Base-by-base conservation (phyloP, 768 basidiomycete species). In the Gloeophyllum trabeum region DNA sequence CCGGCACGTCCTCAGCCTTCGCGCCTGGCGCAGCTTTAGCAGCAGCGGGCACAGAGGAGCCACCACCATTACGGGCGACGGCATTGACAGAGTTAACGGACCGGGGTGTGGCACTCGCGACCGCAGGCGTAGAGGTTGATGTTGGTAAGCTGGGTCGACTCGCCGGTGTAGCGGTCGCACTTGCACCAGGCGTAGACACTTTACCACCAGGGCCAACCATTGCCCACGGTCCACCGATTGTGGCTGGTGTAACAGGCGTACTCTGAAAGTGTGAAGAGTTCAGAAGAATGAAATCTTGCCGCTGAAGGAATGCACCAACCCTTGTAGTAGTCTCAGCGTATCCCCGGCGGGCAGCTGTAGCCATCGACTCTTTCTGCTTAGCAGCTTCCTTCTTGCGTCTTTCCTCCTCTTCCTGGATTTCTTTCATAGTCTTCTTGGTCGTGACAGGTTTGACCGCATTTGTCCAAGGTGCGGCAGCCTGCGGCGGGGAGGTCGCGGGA, bases 391-490 rank as follows among this genome's bases (percentile, higher is more conserved):
- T 85, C 69, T 90, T 92, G 47, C 83, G 73, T 48, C 67, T 75
- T 61, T 94, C 90, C 55, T 99, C 96, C 53, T 99, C 96, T 61
- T 98, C 94, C 55, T 94, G 89, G 30, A 99, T 99, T 66, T 99
- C 92, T 67, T 94, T 97, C 81, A 99, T 82, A 2, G 88, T 87
- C 70, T 91, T 96, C 69, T 90, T 93, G 5, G 71, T 57, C 2
- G 66, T 56, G 6, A 64, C 63, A 5, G 70, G 59, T 54, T 78
- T 80, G 20, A 61, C 62, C 13, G 73, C 63, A 51, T 70, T 77
- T 6, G 80, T 83, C 89, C 91, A 94, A 25, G 56, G 44, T 4
- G 56, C 43, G 36, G 10, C 36, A 18, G 60, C 40, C 12, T 61
- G 48, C 23, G 59, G 52, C 22, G 60, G 43, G 24, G 73, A 53